Evolutionary conservation across 768 basidiomycete genomes (phyloP), one percentile per base, ranked within the genome.

Genomic region (Boletus fagicola): DNA sequence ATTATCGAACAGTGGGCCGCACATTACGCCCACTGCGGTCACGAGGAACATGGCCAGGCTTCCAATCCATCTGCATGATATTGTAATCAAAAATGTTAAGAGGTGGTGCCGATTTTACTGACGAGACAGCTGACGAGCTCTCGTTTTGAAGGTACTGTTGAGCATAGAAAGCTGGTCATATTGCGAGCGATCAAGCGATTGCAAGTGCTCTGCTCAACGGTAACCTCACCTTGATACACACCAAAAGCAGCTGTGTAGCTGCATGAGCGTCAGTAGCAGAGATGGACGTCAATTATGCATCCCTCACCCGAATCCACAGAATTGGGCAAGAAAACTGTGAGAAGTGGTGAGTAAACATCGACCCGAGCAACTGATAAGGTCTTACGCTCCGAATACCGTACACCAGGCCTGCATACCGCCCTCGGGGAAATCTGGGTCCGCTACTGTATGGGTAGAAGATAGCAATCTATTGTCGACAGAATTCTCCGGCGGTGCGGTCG

Each of bases 261-360:
- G 20, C 8, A 38, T 12, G 28, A 9, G 20, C 16, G 28, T 56
- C 11, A 57, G 53, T 0, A 28, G 30, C 5, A 49, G 6, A 26
- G 2, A 33, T 22, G 18, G 0, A 4, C 1, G 4, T 20, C 2
- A 0, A n/a, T 18, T 9, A 12, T 9, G 3, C 2, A 11, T 2
- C 22, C 49, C 69, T 5, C 42, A 62, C 69, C 69, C 70, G 36
- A 35, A 72, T 53, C 66, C 62, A 47, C 66, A 66, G 24, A 72
- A 66, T 39, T 68, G 64, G 1, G 44, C 60, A 43, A 71, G 58
- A 42, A 72, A 72, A 13, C 69, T 71, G 16, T n/a, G 6, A 30
- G 7, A 38, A 51, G 16, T n/a, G 5, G 28, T 66, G 1, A 22
- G 46, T 6, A 5, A 5, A 42, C 7, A 16, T 13, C 2, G 15